Base-by-base conservation (phyloP, 73 alveolate species). In the Tetrahymena thermophila region DNA sequence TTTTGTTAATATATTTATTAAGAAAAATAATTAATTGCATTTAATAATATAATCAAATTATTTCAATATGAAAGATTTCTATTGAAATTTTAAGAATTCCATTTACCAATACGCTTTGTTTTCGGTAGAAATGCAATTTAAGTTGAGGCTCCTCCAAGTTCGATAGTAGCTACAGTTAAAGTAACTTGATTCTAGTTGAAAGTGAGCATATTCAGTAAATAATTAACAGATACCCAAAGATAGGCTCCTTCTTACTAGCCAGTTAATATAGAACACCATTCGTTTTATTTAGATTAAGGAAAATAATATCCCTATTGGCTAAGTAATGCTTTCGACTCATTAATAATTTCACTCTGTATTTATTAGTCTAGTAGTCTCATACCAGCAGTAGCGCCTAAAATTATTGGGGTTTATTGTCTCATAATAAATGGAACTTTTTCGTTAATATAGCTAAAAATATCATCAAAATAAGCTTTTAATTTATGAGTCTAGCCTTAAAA, bases 71-170 rank as follows among this genome's bases (percentile, higher is more conserved):
- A 40, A 40, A 40, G 11, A 40, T 40, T 40, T 4, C 44, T 28
- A n/a, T 0, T 50, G 83, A 50, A 2, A 15, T 19, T 50, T 50
- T 1, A 71, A 31, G 13, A 57, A 0, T 19, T 11, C 8, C 42
- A 19, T 8, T 25, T 71, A 71, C 89, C 37, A 28, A 71, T 10
- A 31, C 89, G 89, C 16, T 21, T 38, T 21, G 56, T 83, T 25
- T 43, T 43, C 13, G 95, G 95, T 19, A 55, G 93, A 19, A 89
- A 95, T 25, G 95, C 94, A 8, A 95, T 89, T n/a, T 95, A 85
- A 3, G 97, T 95, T 23, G 97, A 95, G 7, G 97, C 97, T 16
- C 97, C 97, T 31, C 97, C 97, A 19, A 95, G 94, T 43, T 95
- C 97, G 21, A 95, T 85, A 0, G 97, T 95, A 56, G 89, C 57